Percentiles rank a stretch among this genome's conserved stretches.
Conservation (phyloP, 768 basidiomycete genomes). For the Kwoniella sp. region DNA sequence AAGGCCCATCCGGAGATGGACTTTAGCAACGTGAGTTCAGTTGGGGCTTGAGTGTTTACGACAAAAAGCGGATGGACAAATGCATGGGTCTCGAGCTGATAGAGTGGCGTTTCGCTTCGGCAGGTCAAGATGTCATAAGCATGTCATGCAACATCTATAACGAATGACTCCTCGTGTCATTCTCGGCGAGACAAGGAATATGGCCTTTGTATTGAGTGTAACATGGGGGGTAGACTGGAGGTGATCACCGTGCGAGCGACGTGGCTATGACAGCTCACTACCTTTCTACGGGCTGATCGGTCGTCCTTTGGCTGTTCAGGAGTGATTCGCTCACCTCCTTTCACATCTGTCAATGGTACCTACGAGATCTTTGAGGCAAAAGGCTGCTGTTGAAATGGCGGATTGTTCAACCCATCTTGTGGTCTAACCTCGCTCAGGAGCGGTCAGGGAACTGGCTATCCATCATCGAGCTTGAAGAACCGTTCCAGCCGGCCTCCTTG, state of each 20-base stretch:
- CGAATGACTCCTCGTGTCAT: too few relatives aligned
- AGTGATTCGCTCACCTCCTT: neutral
- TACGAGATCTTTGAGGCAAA: too few relatives aligned
- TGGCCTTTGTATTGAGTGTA: neutral
- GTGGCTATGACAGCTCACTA: neutral
- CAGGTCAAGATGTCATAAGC: slow-evolving; percentile 30
- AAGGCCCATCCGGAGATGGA: slow-evolving; percentile 89
- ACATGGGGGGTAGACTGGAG: too few relatives aligned
- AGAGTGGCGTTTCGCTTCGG: neutral
- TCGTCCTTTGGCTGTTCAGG: neutral
- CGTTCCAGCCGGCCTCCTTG: too few relatives aligned
- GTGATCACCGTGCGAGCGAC: too few relatives aligned
- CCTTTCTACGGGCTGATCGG: neutral
- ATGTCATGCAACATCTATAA: neutral
- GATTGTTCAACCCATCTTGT: too few relatives aligned
- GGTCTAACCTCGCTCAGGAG: too few relatives aligned
- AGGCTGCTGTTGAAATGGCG: too few relatives aligned
- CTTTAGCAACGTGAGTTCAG: slow-evolving; percentile 76
- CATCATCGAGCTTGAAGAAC: too few relatives aligned
- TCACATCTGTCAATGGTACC: too few relatives aligned
- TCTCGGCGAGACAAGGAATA: too few relatives aligned
- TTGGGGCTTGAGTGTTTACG: neutral
- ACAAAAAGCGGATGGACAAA: neutral
- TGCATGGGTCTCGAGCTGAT: neutral
- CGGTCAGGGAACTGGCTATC: too few relatives aligned